Evolutionary conservation across 768 basidiomycete genomes (phyloP).

Genomic region (Gelatoporia subvermispora): DNA sequence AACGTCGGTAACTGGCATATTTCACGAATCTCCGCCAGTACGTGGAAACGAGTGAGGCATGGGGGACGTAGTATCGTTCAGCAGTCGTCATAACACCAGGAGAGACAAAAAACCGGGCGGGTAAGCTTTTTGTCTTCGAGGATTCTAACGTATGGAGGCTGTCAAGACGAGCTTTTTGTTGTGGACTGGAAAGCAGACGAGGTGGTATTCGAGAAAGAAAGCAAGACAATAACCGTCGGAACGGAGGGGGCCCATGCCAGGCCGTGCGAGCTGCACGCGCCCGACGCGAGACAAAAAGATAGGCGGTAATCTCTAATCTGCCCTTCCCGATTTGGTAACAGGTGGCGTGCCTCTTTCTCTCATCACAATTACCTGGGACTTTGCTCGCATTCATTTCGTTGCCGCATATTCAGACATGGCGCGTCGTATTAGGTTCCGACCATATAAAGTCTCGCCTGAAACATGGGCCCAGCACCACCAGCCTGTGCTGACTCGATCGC

Average conservation of each 20-base stretch:
- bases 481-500: constrained; percentile 5
- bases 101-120: constrained; percentile 15
- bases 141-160: constrained; percentile 8
- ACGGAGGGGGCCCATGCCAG: constrained; percentile 1
- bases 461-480: constrained; percentile 11
- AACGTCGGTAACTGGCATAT: no score
- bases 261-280: constrained; percentile 14
- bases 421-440: not conserved
- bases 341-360: constrained; percentile 4
- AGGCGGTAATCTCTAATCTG: constrained; percentile 14
- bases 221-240: not conserved
- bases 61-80: no score
- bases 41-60: no score
- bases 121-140: constrained; percentile 16
- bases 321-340: constrained; percentile 6
- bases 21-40: no score
- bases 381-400: constrained; percentile 13
- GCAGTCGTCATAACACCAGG: no score
- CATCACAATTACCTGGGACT: constrained; percentile 20
- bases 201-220: not conserved
- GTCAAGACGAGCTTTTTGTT: constrained; percentile 15
- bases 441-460: constrained; percentile 10
- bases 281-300: constrained; percentile 17
- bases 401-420: constrained; percentile 5
- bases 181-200: not conserved